phyloP scores from a whole-genome alignment of 1,284 basidiomycete genomes.

The Microbotryum lychnidis-dioicae region DNA sequence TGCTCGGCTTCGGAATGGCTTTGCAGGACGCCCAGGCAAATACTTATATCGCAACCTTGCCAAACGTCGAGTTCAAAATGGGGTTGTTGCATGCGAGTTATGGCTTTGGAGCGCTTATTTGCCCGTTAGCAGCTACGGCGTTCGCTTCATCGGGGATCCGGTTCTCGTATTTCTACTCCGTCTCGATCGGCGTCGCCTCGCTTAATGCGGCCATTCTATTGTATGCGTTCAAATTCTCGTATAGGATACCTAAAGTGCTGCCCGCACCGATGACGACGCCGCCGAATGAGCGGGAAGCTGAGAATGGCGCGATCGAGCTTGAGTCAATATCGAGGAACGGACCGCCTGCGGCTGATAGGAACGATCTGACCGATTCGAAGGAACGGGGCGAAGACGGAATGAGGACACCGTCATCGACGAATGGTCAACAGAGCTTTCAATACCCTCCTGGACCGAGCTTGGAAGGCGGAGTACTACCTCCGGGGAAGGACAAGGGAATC shows the following conservation, averaged over 20 bases:
- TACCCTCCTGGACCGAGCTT: too few relatives aligned
- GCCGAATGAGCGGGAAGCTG: conserved; percentile 3
- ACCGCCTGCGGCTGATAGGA: too few relatives aligned
- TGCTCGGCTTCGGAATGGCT: conserved; percentile 23
- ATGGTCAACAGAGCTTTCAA: too few relatives aligned
- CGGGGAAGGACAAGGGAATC: background rate
- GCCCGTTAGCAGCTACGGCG: conserved; percentile 25
- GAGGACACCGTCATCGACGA: too few relatives aligned
- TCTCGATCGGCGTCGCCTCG: conserved; percentile 17
- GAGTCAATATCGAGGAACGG: too few relatives aligned
- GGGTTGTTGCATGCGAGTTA: conserved; percentile 23
- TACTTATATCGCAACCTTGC: conserved; percentile 15
- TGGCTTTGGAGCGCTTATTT: conserved; percentile 20
- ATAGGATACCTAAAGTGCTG: conserved; percentile 9
- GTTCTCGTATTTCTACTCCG: conserved; percentile 23
- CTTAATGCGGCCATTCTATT: conserved; percentile 13
- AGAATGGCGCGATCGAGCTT: background rate
- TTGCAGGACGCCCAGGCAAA: conserved; percentile 25
- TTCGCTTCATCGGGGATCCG: conserved; percentile 18
- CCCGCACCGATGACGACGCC: background rate
- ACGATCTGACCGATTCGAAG: too few relatives aligned
- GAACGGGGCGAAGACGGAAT: too few relatives aligned
- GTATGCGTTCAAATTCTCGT: conserved; percentile 24
- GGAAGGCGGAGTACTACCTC: too few relatives aligned
- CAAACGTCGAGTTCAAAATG: conserved; percentile 18